Percentiles rank a stretch among this genome's conserved stretches.
phyloP scores from a whole-genome alignment of 495 filamentous ascomycete species.

The Pseudevernia furfuracea region DNA sequence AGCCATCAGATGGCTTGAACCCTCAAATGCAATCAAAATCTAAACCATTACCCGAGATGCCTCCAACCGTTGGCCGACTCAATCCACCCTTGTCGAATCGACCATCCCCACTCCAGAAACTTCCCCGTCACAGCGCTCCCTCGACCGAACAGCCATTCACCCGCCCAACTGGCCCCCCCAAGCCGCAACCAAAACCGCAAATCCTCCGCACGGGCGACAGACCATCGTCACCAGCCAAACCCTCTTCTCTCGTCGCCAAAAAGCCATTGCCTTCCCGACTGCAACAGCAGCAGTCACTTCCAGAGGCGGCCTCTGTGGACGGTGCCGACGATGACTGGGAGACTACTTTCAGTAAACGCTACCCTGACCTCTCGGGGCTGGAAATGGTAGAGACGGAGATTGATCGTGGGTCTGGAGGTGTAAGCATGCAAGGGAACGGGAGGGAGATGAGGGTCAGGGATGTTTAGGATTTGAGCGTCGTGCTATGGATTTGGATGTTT shows the following conservation, averaged over 20 bases:
- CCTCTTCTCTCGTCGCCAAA: conserved; percentile 12
- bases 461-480: conserved; percentile 17
- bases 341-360: conserved; percentile 68
- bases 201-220: conserved; percentile 24
- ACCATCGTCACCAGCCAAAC: conserved; percentile 21
- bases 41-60: conserved; percentile 5
- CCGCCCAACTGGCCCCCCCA: conserved; percentile 22
- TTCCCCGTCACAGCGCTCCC: conserved; percentile 5
- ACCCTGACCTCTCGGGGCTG: conserved; percentile 68
- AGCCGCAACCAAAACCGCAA: conserved; percentile 28
- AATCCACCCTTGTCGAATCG: background rate
- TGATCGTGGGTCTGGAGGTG: conserved; percentile 26
- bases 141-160: conserved; percentile 5
- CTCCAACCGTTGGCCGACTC: conserved; percentile 4
- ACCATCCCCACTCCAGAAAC: background rate
- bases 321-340: conserved; percentile 53
- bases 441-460: conserved; percentile 23
- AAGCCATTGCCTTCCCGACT: conserved; percentile 11
- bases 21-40: conserved; percentile 14
- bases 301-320: background rate
- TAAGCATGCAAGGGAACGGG: background rate
- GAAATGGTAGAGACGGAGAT: conserved; percentile 78
- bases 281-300: conserved; percentile 13
- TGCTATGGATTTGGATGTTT: background rate
- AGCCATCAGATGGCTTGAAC: conserved; percentile 1